These are phyloP conservation scores for Liquidambar formosana DNA, from an alignment of 164 flowering plant species.

Conservation along the genomic window DNA sequence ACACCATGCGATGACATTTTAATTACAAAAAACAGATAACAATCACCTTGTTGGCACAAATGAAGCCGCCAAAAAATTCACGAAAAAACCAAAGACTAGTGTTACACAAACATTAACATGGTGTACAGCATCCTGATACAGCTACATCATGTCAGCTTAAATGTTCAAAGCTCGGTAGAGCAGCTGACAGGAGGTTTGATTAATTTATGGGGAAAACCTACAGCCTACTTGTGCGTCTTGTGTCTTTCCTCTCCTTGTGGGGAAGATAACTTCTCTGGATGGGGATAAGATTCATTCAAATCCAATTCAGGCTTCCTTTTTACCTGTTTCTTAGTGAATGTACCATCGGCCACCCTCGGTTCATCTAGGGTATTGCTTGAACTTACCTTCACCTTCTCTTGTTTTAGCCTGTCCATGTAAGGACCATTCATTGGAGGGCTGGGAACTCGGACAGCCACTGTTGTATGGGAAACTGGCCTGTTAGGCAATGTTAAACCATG, in stretches of 20 bases:
- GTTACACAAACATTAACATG: constrained; percentile 5
- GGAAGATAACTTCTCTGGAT: constrained; percentile 35
- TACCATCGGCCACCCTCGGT: constrained; percentile 25
- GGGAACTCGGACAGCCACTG: constrained; percentile 21
- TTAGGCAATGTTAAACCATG: constrained; percentile 23
- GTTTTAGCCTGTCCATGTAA: constrained; percentile 38
- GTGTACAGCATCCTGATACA: constrained; percentile 4
- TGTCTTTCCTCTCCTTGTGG: constrained; percentile 40
- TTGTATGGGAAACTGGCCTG: constrained; percentile 23
- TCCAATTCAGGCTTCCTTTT: constrained; percentile 47
- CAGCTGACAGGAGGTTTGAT: constrained; percentile 22
- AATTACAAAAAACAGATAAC: too few relatives aligned
- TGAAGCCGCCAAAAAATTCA: background rate
- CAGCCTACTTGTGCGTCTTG: constrained; percentile 35
- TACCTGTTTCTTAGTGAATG: constrained; percentile 41
- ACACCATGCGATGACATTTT: too few relatives aligned
- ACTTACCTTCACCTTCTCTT: constrained; percentile 44
- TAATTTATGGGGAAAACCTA: constrained; percentile 18
- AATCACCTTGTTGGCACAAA: background rate
- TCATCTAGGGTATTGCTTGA: constrained; percentile 31
- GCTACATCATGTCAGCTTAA: constrained; percentile 26
- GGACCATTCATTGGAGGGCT: constrained; percentile 26
- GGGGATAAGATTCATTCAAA: constrained; percentile 27
- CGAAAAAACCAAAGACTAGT: background rate
- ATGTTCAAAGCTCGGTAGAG: constrained; percentile 27